Base-by-base conservation (phyloP, 176 grass and related monocot genomes). In the Triticum turgidum region DNA sequence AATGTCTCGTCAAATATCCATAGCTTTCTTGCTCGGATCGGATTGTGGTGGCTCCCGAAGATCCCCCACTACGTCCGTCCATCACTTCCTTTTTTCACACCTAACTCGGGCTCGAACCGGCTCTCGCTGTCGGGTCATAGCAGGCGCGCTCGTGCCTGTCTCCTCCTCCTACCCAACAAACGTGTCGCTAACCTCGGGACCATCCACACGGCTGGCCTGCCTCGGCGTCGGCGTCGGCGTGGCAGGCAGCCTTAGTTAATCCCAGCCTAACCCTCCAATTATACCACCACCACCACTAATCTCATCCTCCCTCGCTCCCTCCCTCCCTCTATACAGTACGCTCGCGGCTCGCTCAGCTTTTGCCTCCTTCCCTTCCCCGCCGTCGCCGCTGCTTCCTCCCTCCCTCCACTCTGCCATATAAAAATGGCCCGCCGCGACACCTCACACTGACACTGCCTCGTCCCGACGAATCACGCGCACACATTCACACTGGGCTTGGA, bases 361-460 rank as follows among this genome's bases (percentile, higher is more conserved):
- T 21, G 61, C 79, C 39, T 51, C 79, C 79, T 34, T 47, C 77
- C 35, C 35, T 34, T 14, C 41, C 61, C 38, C 78, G 79, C 25
- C 63, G 79, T 68, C 79, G 62, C 63, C 63, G 62, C 62, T 81
- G 79, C 79, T 81, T 67, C 79, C 79, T 80, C 9, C 78, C 37
- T 65, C 37, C 58, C 25, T 13, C 0, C 44, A 3, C 56, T 21
- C 56, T 20, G 56, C 9, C 62, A 21, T 66, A 49, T 66, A 81
- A 81, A 81, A 81, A 7, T 66, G 38, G 61, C 39, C 79, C 6
- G 61, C 38, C 24, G 79, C 79, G 61, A 30, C 62, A 47, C 39
- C 39, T 81, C 62, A 32, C 79, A 66, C 62, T 66, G 61, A 20
- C 61, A 65, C 78, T 6, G 61, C 38, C 61, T 29, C 62, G 61